These are phyloP conservation scores for Chalaropsis thielavioides DNA, from an alignment of 2,329 filamentous ascomycete species.

Conservation along the genomic window DNA sequence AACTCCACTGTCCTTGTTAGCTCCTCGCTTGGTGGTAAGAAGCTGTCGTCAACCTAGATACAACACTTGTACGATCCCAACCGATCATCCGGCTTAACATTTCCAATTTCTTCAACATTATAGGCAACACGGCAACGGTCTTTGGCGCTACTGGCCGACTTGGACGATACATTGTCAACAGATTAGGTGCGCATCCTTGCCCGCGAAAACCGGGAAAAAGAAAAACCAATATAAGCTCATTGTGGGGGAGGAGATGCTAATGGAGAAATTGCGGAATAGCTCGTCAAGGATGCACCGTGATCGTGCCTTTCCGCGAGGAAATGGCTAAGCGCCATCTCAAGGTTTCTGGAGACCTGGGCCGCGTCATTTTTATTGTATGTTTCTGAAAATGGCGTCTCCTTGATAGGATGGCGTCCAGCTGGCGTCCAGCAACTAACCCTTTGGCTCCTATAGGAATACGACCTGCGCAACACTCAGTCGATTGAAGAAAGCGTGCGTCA, in stretches of 20 bases:
- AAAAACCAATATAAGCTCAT: neutral
- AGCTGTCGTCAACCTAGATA: neutral
- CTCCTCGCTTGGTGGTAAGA: conserved; percentile 70
- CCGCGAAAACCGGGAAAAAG: no score
- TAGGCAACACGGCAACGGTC: conserved; percentile 90
- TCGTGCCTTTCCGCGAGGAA: conserved; percentile 89
- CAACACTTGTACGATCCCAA: neutral
- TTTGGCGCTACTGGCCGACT: conserved; percentile 95
- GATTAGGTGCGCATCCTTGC: conserved; percentile 47
- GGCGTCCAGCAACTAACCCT: neutral
- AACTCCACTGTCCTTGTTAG: conserved; percentile 34
- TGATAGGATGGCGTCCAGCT: neutral
- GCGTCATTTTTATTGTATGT: conserved; percentile 68
- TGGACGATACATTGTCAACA: conserved; percentile 93
- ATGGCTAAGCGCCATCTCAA: conserved; percentile 97
- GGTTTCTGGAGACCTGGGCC: conserved; percentile 83
- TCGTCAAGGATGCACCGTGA: conserved; percentile 82
- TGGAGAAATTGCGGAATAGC: conserved; percentile 35
- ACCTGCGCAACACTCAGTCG: conserved; percentile 83
- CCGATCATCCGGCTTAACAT: neutral
- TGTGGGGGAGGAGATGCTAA: conserved; percentile 2
- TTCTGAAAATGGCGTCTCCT: neutral
- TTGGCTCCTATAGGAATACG: conserved; percentile 56
- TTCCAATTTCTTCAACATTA: neutral
- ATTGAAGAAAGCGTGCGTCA: conserved; percentile 95